Conservation (phyloP, 1,284 basidiomycete genomes). For the Vanrija sp. region DNA sequence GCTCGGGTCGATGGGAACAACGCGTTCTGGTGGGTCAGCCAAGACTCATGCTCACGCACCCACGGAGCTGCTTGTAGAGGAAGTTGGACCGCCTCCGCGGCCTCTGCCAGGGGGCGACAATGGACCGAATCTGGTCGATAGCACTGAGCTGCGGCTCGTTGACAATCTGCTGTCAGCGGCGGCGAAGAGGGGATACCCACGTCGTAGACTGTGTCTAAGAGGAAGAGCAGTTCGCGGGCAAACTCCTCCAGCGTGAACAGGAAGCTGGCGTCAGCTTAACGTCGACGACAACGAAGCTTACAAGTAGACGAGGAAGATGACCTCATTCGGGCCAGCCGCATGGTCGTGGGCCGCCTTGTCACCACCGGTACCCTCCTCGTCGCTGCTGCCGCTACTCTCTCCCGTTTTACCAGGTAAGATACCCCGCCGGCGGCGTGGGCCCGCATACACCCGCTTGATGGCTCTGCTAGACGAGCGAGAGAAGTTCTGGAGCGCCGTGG, state of each 20-base stretch:
- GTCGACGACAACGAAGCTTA: constrained; percentile 49
- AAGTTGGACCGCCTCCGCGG: constrained; percentile 1
- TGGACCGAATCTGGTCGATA: constrained; percentile 30
- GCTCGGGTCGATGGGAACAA: constrained; percentile 59
- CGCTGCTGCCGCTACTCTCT: constrained; percentile 18
- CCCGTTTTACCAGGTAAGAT: constrained; percentile 25
- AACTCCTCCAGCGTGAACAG: constrained; percentile 93
- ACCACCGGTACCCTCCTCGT: constrained; percentile 6
- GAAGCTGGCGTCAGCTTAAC: constrained; percentile 64
- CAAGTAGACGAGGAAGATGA: constrained; percentile 85
- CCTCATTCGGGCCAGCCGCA: constrained; percentile 47
- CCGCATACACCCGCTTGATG: constrained; percentile 67
- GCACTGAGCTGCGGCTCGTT: constrained; percentile 23
- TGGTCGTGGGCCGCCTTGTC: constrained; percentile 12
- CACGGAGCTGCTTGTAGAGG: constrained; percentile 43
- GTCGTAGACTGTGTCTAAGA: constrained; percentile 74
- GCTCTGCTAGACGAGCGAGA: constrained; percentile 65
- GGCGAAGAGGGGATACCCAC: constrained; percentile 9
- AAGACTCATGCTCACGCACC: constrained; percentile 3
- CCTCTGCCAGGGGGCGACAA: constrained; percentile 16
- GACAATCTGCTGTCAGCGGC: constrained; percentile 28
- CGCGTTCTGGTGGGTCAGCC: constrained; percentile 55
- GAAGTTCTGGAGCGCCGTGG: constrained; percentile 66
- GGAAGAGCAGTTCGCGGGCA: constrained; percentile 69
- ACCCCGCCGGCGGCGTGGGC: constrained; percentile 39